Percentiles rank a stretch among this genome's conserved stretches.
These are phyloP conservation scores for Penicillium turbatum DNA, from an alignment of 495 filamentous ascomycete genomes.

Conservation along the genomic window DNA sequence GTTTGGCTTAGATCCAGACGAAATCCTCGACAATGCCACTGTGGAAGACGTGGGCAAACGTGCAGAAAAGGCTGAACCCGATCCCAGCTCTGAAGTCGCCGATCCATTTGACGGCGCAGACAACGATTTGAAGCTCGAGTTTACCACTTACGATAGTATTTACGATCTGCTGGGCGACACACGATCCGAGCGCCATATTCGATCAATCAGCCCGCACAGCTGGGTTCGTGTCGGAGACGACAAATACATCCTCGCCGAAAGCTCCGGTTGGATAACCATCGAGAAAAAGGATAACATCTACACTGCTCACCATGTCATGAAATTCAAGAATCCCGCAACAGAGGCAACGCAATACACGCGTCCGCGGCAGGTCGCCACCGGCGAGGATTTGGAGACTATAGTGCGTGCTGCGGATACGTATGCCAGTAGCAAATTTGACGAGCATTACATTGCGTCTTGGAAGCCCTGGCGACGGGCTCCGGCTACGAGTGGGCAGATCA, in stretches of 20 bases:
- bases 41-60: constrained; percentile 52
- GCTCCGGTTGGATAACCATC: constrained; percentile 53
- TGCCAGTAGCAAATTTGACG: constrained; percentile 58
- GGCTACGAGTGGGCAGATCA: constrained; percentile 66
- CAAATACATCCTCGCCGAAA: constrained; percentile 60
- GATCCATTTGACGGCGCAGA: constrained; percentile 3
- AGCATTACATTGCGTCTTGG: constrained; percentile 50
- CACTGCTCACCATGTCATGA: constrained; percentile 33
- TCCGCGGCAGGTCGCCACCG: constrained; percentile 60
- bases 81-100: not conserved
- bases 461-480: constrained; percentile 63
- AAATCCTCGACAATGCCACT: constrained; percentile 61
- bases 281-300: constrained; percentile 40
- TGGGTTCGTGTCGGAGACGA: constrained; percentile 73
- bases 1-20: constrained; percentile 87
- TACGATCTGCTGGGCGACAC: constrained; percentile 84
- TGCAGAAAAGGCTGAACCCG: not conserved
- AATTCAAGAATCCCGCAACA: constrained; percentile 22
- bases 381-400: constrained; percentile 60
- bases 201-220: constrained; percentile 62
- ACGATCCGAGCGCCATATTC: constrained; percentile 70
- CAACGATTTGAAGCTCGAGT: constrained; percentile 42
- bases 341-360: constrained; percentile 46
- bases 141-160: constrained; percentile 86
- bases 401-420: constrained; percentile 81